phyloP scores from a whole-genome alignment of 305 asterid species.

The Fraxinus latifolia region DNA sequence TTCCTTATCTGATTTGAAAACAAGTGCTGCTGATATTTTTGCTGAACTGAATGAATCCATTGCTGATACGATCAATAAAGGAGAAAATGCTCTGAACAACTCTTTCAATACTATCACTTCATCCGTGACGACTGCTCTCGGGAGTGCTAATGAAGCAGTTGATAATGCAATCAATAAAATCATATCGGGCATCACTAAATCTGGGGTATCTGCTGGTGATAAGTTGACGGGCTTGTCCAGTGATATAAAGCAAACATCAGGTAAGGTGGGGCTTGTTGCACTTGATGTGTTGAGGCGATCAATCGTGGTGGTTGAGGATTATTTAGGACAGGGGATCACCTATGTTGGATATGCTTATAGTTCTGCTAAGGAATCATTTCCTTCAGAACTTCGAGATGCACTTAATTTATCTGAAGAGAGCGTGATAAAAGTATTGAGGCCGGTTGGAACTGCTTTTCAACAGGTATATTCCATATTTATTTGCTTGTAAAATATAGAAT shows the following conservation, averaged over 20 bases:
- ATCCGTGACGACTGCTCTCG: constrained; percentile 40
- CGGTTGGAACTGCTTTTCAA: constrained; percentile 56
- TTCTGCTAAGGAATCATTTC: constrained; percentile 66
- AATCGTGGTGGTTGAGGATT: constrained; percentile 53
- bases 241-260: constrained; percentile 60
- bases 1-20: constrained; percentile 40
- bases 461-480: constrained; percentile 42
- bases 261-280: constrained; percentile 49
- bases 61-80: constrained; percentile 41
- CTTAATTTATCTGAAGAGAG: constrained; percentile 53
- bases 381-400: constrained; percentile 52
- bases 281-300: constrained; percentile 53
- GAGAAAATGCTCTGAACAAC: constrained; percentile 43
- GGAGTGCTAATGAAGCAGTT: constrained; percentile 42
- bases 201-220: constrained; percentile 59
- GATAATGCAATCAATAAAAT: constrained; percentile 44
- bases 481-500: not conserved
- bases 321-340: constrained; percentile 47
- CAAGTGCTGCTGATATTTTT: constrained; percentile 32
- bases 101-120: constrained; percentile 51
- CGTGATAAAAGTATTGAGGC: constrained; percentile 38
- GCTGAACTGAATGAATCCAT: constrained; percentile 32
- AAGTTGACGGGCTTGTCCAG: constrained; percentile 52
- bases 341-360: constrained; percentile 60
- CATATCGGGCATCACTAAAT: constrained; percentile 37